Evolutionary conservation across 2,329 filamentous ascomycete species (phyloP).

Genomic region (Alternaria viburni): DNA sequence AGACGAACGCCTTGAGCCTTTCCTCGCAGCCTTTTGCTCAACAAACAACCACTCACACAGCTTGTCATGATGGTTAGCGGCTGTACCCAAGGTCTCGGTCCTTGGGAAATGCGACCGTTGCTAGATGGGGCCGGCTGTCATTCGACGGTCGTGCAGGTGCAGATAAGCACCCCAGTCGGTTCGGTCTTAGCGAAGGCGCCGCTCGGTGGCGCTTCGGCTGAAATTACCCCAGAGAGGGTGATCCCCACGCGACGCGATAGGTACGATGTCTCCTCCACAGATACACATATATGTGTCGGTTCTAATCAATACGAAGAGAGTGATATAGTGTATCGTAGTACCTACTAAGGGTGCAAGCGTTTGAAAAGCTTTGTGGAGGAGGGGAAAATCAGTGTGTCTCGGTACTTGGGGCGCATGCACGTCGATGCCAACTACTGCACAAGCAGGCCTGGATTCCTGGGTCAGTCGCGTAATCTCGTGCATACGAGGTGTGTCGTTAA

Average conservation of each 20-base stretch:
- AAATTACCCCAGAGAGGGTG: conserved; percentile 1
- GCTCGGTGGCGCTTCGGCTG: conserved; percentile 8
- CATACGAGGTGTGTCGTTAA: neutral
- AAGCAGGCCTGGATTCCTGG: neutral
- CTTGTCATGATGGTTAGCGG: neutral
- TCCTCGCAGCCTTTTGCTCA: neutral
- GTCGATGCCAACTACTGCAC: neutral
- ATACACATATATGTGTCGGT: neutral
- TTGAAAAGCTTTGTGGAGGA: neutral
- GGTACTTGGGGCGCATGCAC: neutral
- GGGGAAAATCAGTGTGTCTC: neutral
- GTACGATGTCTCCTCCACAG: neutral
- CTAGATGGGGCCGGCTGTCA: neutral
- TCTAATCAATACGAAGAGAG: neutral
- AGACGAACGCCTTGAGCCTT: neutral
- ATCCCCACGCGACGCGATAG: conserved; percentile 4
- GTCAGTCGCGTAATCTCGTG: neutral
- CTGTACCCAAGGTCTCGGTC: neutral
- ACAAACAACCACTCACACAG: neutral
- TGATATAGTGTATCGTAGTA: neutral
- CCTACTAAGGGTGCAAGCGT: neutral
- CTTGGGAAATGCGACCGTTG: conserved; percentile 2
- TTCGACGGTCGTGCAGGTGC: conserved; percentile 7
- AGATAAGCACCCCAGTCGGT: conserved; percentile 13
- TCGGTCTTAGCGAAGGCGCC: neutral